A percentile compares a stretch with the other conserved stretches of the same genome.
Conservation (phyloP, 2,329 filamentous ascomycete species). For the Penicillium sp. region DNA sequence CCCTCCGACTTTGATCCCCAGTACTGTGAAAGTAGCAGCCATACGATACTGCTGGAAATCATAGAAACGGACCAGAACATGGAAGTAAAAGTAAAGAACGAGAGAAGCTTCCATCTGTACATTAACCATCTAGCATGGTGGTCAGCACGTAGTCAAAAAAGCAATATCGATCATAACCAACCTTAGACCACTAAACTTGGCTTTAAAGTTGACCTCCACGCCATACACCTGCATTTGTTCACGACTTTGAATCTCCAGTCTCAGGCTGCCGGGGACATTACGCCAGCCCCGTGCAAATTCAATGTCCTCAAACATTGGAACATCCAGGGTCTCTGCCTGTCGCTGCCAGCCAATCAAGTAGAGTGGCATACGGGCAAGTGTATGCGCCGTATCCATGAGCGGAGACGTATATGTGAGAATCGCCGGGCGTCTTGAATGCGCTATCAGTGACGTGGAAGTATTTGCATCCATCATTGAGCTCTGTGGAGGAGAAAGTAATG, state of each 20-base stretch:
- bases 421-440: constrained; percentile 67
- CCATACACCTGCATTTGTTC: constrained; percentile 72
- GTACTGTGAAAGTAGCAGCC: constrained; percentile 53
- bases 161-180: constrained; percentile 25
- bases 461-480: constrained; percentile 27
- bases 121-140: constrained; percentile 63
- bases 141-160: background rate
- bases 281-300: constrained; percentile 57
- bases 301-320: constrained; percentile 71
- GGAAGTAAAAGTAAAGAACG: constrained; percentile 64
- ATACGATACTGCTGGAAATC: constrained; percentile 61
- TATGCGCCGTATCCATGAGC: constrained; percentile 59
- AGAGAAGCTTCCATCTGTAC: constrained; percentile 73
- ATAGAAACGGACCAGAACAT: constrained; percentile 77
- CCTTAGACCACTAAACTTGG: constrained; percentile 69
- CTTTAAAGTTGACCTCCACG: constrained; percentile 64
- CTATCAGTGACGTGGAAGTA: constrained; percentile 45
- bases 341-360: constrained; percentile 64
- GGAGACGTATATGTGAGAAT: constrained; percentile 76
- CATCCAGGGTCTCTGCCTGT: constrained; percentile 60
- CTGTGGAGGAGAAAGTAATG: constrained; percentile 55
- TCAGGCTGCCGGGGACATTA: constrained; percentile 51
- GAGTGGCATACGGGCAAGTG: constrained; percentile 61
- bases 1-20: constrained; percentile 26
- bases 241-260: constrained; percentile 67